Evolutionary conservation across 495 filamentous ascomycete genomes (phyloP).

Genomic region (Monascus purpureus): DNA sequence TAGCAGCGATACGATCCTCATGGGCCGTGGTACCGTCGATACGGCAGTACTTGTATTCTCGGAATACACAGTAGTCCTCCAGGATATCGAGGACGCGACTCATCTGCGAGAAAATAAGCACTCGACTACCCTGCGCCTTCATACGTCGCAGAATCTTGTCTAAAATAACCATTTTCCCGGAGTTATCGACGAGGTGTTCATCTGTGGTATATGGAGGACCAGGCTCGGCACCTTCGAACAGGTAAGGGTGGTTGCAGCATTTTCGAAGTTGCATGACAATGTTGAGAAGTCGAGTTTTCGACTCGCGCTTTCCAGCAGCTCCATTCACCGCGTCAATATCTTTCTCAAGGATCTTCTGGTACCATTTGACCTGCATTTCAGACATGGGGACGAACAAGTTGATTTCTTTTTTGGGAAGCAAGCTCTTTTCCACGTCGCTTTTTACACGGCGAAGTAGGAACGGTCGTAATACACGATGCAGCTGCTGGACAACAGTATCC

Average conservation of each 20-base stretch:
- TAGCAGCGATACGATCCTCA: constrained; percentile 92
- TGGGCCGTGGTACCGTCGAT: constrained; percentile 97
- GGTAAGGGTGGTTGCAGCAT: constrained; percentile 97
- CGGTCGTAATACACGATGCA: constrained; percentile 84
- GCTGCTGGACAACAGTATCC: constrained; percentile 92
- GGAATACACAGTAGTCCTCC: constrained; percentile 95
- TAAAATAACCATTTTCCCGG: constrained; percentile 95
- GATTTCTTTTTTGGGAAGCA: constrained; percentile 93
- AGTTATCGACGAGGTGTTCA: constrained; percentile 85
- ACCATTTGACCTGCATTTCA: constrained; percentile 99
- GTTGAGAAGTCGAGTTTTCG: constrained; percentile 97
- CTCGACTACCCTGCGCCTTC: constrained; percentile 73
- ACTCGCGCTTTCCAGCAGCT: constrained; percentile 88
- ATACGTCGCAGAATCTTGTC: constrained; percentile 83
- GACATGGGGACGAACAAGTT: constrained; percentile 98
- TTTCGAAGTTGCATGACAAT: constrained; percentile 99
- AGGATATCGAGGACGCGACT: constrained; percentile 92
- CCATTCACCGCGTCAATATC: constrained; percentile 99
- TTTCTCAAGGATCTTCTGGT: constrained; percentile 96
- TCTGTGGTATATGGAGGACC: constrained; percentile 97
- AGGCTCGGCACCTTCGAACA: constrained; percentile 96
- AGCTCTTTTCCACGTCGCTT: constrained; percentile 95
- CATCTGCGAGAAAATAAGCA: constrained; percentile 99
- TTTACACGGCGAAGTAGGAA: constrained; percentile 96
- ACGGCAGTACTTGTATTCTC: constrained; percentile 88